Base-by-base conservation (phyloP, 2,329 filamentous ascomycete species). In the Ilyonectria sp. region DNA sequence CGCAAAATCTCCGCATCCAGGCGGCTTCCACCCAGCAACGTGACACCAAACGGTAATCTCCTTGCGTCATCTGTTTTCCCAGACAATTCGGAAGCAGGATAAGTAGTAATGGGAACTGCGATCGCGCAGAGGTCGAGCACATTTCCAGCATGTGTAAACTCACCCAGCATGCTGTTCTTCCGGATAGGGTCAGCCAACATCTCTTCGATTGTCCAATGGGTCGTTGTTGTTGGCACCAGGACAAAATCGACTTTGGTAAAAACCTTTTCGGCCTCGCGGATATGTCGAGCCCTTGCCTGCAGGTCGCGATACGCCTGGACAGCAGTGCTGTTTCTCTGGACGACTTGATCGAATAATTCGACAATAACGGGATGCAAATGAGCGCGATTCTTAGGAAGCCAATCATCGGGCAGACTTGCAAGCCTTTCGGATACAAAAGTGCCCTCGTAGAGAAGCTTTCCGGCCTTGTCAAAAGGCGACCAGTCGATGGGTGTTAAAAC, bases 71-170 rank as follows among this genome's bases (percentile, higher is more conserved):
- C 58, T 44, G 2, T 84, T 84, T 35, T 88, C 81, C 10, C 81
- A 82, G 47, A 60, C 19, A 52, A 11, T 19, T 57, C 54, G 19
- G 54, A 43, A n/a, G 54, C 54, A 19, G 54, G 37, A 57, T 57
- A 57, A 8, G 54, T 57, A 29, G 54, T 44, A 29, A 57, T 44
- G 19, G 54, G 54, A 57, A 57, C 40, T 15, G 54, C 82, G 23
- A 60, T 33, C 9, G 46, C 86, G 70, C 84, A 86, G 23, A 89
- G 76, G 74, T 90, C 87, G 9, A 90, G 76, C 23, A 90, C 84
- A 68, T 90, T 90, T 3, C 79, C 87, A 70, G 82, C 87, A 70
- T 89, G 86, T 3, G 86, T 87, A 68, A 87, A 89, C 68, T 80
- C 82, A 19, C 86, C 86, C 21, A 87, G 70, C 19, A 81, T 78